Percentiles rank a stretch among this genome's conserved stretches.
phyloP scores from a whole-genome alignment of 441 rosid species.

The Codiaeum variegatum region DNA sequence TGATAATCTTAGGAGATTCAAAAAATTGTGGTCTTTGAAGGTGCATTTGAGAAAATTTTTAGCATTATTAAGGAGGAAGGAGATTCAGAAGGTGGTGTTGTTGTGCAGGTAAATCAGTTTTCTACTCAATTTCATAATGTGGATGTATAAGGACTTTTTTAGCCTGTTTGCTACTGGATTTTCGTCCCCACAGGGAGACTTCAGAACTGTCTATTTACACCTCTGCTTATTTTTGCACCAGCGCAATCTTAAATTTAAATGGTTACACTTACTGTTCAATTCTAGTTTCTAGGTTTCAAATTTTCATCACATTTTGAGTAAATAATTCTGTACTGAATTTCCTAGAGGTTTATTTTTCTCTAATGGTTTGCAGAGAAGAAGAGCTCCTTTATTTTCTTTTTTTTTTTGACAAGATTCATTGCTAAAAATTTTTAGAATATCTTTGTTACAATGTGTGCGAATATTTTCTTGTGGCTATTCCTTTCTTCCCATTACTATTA shows the following conservation, averaged over 20 bases:
- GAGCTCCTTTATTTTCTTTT: background rate
- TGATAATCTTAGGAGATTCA: slow-evolving; percentile 72
- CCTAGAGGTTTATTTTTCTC: background rate
- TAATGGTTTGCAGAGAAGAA: background rate
- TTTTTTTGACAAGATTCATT: background rate
- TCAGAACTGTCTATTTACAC: background rate
- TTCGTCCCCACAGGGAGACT: background rate
- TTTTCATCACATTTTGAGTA: background rate
- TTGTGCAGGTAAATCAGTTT: slow-evolving; percentile 74
- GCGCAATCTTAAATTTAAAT: background rate
- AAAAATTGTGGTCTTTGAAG: slow-evolving; percentile 97
- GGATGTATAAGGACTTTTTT: slow-evolving; percentile 13
- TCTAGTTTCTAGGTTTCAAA: background rate
- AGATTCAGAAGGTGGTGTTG: slow-evolving; percentile 95
- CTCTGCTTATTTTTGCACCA: background rate
- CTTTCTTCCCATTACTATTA: background rate
- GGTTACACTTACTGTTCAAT: background rate
- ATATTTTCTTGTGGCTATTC: background rate
- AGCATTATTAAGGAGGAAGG: slow-evolving; percentile 96
- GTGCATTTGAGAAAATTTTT: slow-evolving; percentile 91
- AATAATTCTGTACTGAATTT: background rate
- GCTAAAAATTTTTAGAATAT: background rate
- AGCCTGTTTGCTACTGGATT: slow-evolving; percentile 11
- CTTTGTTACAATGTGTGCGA: background rate
- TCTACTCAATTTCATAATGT: slow-evolving; percentile 4